Conservation (phyloP, 2,329 filamentous ascomycete genomes). For the Fusarium odoratissimum region DNA sequence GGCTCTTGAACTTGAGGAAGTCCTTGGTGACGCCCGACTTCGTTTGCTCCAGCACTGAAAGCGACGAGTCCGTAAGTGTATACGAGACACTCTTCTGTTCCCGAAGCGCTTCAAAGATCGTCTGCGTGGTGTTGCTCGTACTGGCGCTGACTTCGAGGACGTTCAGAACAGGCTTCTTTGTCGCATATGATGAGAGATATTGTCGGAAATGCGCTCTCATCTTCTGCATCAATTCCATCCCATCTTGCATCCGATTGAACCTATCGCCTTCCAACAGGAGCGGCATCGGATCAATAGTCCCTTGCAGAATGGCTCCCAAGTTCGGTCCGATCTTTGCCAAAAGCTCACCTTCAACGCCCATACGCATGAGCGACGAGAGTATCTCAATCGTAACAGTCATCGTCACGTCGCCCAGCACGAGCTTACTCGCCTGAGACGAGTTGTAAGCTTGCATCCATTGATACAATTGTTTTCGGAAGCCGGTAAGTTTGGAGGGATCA, state of each 20-base stretch:
- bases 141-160: conserved; percentile 20
- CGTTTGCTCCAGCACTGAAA: background rate
- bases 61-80: conserved; percentile 11
- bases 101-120: background rate
- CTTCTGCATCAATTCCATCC: background rate
- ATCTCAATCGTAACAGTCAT: conserved; percentile 28
- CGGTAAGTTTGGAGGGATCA: background rate
- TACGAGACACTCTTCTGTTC: background rate
- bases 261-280: background rate
- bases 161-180: background rate
- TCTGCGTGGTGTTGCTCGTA: background rate
- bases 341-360: conserved; percentile 15
- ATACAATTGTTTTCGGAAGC: background rate
- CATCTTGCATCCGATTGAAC: background rate
- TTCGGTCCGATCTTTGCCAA: conserved; percentile 23
- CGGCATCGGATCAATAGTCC: background rate
- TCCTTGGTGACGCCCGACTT: background rate
- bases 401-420: conserved; percentile 1
- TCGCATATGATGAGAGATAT: conserved; percentile 12
- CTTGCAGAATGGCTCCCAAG: background rate
- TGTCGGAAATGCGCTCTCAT: background rate
- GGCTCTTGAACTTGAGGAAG: background rate
- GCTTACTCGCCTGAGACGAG: background rate
- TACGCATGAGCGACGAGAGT: conserved; percentile 2
- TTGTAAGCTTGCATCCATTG: conserved; percentile 11